Evolutionary conservation across 2,329 filamentous ascomycete genomes (phyloP).

Genomic region (Chrysosphaeria jannelii): DNA sequence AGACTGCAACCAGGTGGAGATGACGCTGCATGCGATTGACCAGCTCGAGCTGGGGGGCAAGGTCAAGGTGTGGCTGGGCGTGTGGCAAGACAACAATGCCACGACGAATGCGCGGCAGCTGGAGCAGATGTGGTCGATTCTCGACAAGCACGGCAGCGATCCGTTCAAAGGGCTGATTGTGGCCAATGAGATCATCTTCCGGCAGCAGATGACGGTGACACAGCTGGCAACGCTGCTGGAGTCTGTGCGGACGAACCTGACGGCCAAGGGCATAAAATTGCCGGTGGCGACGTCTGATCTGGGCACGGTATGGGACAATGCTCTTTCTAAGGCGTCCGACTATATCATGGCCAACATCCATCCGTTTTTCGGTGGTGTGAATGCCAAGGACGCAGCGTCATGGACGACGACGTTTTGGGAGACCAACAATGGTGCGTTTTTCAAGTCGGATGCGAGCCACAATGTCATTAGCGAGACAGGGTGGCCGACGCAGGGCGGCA

Average conservation of each 20-base stretch:
- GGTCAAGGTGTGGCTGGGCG: slow-evolving; percentile 79
- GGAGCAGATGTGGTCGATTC: slow-evolving; percentile 52
- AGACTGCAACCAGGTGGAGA: slow-evolving; percentile 91
- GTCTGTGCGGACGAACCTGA: slow-evolving; percentile 43
- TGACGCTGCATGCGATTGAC: slow-evolving; percentile 62
- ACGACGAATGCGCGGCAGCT: slow-evolving; percentile 70
- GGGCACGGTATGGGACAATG: slow-evolving; percentile 55
- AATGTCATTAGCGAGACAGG: slow-evolving; percentile 77
- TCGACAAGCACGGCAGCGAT: slow-evolving; percentile 33
- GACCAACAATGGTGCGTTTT: slow-evolving; percentile 31
- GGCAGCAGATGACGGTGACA: slow-evolving; percentile 38
- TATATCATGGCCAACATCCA: slow-evolving; percentile 93
- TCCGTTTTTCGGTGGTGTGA: slow-evolving; percentile 70
- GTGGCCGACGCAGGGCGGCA: slow-evolving; percentile 67
- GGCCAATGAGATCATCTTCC: slow-evolving; percentile 52
- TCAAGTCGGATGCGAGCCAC: slow-evolving; percentile 26
- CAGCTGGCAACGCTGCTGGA: slow-evolving; percentile 32
- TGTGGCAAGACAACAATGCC: slow-evolving; percentile 63
- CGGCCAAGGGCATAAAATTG: slow-evolving; percentile 30
- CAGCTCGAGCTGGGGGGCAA: slow-evolving; percentile 35
- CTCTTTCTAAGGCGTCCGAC: slow-evolving; percentile 42
- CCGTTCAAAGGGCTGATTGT: slow-evolving; percentile 63
- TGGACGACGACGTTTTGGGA: slow-evolving; percentile 77
- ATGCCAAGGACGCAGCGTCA: slow-evolving; percentile 30
- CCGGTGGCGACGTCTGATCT: slow-evolving; percentile 71